These are phyloP conservation scores for Musa acuminata DNA, from an alignment of 176 grass and related monocot genomes.

Conservation along the genomic window DNA sequence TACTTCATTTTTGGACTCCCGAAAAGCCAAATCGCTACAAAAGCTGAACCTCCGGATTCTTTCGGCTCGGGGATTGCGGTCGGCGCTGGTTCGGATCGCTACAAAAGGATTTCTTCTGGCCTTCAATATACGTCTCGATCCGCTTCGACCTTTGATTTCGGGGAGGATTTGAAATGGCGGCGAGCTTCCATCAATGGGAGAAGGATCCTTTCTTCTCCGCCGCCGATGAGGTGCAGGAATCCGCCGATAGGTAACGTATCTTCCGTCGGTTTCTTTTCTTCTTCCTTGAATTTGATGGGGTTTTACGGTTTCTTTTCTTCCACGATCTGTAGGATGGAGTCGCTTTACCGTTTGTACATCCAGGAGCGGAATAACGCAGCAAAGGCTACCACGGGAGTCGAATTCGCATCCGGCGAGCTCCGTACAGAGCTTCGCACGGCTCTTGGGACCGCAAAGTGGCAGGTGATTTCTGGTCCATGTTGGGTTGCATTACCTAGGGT, in stretches of 20 bases:
- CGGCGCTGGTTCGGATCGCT: too few species aligned
- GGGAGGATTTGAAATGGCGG: background rate
- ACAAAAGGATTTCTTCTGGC: too few species aligned
- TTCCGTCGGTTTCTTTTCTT: background rate
- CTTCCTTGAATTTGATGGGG: background rate
- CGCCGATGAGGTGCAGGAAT: conserved; percentile 6
- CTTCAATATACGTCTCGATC: too few species aligned
- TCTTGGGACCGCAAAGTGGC: conserved; percentile 59
- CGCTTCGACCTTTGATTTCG: background rate
- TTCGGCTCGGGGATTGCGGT: too few species aligned
- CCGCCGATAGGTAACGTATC: background rate
- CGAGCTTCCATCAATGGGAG: background rate
- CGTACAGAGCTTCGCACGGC: conserved; percentile 53
- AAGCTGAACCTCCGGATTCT: too few species aligned
- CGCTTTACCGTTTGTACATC: background rate
- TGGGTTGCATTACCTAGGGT: background rate
- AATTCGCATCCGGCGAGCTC: conserved; percentile 24
- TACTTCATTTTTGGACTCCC: too few species aligned
- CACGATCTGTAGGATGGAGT: background rate
- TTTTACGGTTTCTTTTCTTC: background rate
- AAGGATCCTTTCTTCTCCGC: conserved; percentile 4
- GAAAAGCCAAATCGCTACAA: too few species aligned
- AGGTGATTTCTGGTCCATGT: background rate
- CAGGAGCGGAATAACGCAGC: background rate
- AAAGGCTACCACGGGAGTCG: background rate